These are phyloP conservation scores for Smallanthus sonchifolius DNA, from an alignment of 129 eudicot genomes.

Conservation along the genomic window DNA sequence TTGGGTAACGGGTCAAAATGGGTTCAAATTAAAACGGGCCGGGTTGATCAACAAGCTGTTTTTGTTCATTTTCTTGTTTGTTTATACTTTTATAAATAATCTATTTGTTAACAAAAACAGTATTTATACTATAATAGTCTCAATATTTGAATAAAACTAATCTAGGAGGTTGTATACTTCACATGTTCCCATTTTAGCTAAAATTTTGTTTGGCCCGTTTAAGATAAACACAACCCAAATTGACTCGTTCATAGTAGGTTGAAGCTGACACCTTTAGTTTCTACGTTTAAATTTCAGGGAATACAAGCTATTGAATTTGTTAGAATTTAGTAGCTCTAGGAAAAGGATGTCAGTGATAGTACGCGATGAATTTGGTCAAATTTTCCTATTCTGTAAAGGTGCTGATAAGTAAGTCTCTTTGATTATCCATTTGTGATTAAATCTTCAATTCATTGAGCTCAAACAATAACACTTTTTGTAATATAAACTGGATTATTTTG, in stretches of 20 bases:
- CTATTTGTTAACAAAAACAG: background rate
- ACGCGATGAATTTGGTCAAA: slow-evolving; percentile 44
- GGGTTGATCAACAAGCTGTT: background rate
- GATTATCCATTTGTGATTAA: background rate
- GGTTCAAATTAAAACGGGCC: background rate
- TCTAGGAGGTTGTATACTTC: background rate
- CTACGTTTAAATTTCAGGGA: slow-evolving; percentile 30
- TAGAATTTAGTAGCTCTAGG: slow-evolving; percentile 53
- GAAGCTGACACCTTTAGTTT: background rate
- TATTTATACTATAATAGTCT: background rate
- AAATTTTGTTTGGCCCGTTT: background rate
- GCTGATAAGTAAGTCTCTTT: slow-evolving; percentile 44
- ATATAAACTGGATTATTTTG: slow-evolving; percentile 13
- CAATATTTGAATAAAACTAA: background rate
- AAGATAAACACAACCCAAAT: background rate
- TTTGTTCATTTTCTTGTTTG: too few species aligned
- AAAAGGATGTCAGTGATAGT: slow-evolving; percentile 59
- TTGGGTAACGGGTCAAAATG: background rate
- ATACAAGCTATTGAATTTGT: slow-evolving; percentile 48
- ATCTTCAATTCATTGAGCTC: background rate
- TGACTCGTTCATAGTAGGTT: background rate
- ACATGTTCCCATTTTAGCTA: background rate
- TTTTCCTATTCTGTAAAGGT: slow-evolving; percentile 50
- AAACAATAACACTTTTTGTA: background rate
- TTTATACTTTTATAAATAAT: background rate